Base-by-base conservation (phyloP, 805 yeast species). In the Saccharomyces mikatae region DNA sequence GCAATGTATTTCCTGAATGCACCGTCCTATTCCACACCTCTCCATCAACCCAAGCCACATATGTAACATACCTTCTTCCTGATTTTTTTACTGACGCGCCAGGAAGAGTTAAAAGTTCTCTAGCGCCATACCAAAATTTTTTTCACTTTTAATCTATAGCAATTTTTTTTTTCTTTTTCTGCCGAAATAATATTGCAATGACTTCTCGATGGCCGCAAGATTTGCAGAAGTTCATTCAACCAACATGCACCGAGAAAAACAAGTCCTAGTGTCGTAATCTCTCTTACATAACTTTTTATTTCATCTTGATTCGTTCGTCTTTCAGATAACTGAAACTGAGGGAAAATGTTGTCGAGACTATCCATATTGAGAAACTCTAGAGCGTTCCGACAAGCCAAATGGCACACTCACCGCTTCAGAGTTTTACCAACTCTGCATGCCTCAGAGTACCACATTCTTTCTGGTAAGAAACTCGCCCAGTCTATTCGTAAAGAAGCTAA, bases 381-480 rank as follows among this genome's bases (percentile, higher is more conserved):
- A 11, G 44, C 44, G 13, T 17, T 36, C 22, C 44, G 17, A 9
- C 44, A 36, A 3, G 44, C 44, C 24, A 46, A 41, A 47, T 27
- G 22, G 26, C 17, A 24, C n/a, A 41, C 47, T 22, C 41, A 36
- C 22, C 44, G 44, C 44, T 36, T 36, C 21, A 17, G 17, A 24
- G 51, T 31, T 51, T 48, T 29, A 46, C 48, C 44, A 47, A 51
- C 29, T 29, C 51, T 49, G n/a, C 48, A 29, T 36, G 24, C 36
- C 24, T 54, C 47, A 13, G 56, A 54, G 2, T 65, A 70, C 47
- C 71, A 69, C 46, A 69, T 72, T 10, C 65, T 80, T 27, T 78
- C 82, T 3, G 84, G 84, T 56, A 76, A 74, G 17, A 67, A 68
- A 51, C 63, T 79, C 6, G 77, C 84, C 14, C 72, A 75, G 58